Percentiles rank a stretch among this genome's conserved stretches.
Evolutionary conservation across 225 moss, liverwort and hornwort species (phyloP).

Genomic region (Antitrichia curtipendula): DNA sequence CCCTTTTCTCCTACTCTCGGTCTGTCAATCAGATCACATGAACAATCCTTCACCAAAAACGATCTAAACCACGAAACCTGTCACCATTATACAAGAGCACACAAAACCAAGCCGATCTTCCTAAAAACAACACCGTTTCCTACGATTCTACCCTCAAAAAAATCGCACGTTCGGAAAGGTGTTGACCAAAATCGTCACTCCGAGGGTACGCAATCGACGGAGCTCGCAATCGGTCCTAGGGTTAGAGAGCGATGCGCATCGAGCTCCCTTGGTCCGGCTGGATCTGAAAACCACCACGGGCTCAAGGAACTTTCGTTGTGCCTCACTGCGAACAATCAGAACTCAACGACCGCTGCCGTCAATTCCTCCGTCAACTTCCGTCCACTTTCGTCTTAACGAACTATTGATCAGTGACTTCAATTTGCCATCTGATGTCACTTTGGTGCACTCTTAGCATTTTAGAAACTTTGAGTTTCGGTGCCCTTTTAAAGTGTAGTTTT

Average conservation of each 20-base stretch:
- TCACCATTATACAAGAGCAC: neutral
- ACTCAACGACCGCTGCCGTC: neutral
- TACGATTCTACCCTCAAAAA: neutral
- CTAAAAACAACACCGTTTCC: neutral
- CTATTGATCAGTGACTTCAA: neutral
- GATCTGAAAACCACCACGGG: slow-evolving; percentile 1
- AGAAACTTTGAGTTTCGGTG: no score
- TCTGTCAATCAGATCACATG: neutral
- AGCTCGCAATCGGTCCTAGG: neutral
- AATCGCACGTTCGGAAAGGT: neutral
- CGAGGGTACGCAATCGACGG: neutral
- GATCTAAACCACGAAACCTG: neutral
- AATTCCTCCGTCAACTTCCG: neutral
- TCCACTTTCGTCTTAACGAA: neutral
- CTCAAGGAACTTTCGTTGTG: neutral
- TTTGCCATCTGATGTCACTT: no score
- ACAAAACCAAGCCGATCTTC: neutral
- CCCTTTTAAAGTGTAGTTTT: no score
- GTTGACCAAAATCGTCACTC: neutral
- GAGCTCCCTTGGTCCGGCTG: neutral
- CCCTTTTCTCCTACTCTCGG: neutral
- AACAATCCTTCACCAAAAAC: neutral
- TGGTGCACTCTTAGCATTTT: no score
- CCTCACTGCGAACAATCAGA: neutral
- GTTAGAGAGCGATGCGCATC: neutral